Base-by-base conservation (phyloP, 768 basidiomycete species). In the Mycena rebaudengoi region DNA sequence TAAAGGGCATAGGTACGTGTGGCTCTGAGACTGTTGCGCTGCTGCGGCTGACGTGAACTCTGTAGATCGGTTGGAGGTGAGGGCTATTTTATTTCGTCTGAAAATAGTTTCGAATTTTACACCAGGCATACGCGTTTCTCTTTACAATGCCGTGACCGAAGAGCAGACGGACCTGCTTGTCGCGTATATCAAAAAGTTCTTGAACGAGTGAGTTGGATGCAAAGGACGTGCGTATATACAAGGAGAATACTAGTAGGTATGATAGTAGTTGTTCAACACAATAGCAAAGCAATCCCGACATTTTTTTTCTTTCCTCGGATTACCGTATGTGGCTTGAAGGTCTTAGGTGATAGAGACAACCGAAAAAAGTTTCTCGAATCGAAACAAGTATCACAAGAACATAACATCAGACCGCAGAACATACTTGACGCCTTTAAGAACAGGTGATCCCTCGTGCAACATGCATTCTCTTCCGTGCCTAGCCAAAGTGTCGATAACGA, bases 91-190 rank as follows among this genome's bases (percentile, higher is more conserved):
- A 5, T 54, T 43, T 40, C 41, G 29, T 26, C 14, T 23, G 44
- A 7, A 10, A 10, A 13, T 16, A 21, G 41, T 10, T 39, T 23
- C 18, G 25, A 63, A 12, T 51, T 16, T 37, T 28, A 26, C 48
- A 14, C 33, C 71, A 86, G 92, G 94, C 16, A 88, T 94, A 50
- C 90, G 96, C 29, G 85, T 91, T 6, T 96, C 94, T 20, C 79
- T 97, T 11, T 98, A 98, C 77, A 98, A 98, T 66, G 95, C 95
- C 29, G 82, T 97, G 41, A 88, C 90, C 4, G 88, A 93, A 68
- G 87, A 91, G 60, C 84, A 91, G 62, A 88, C 89, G 1, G 87
- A 92, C 55, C 77, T 73, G 44, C 73, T 91, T 21, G 79, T 90
- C 37, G 79, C 75, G 0, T 91, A 89, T 66, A 88, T 91, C 71